Conservation (phyloP, 2,329 filamentous ascomycete genomes). For the Helicocarpus griseus region DNA sequence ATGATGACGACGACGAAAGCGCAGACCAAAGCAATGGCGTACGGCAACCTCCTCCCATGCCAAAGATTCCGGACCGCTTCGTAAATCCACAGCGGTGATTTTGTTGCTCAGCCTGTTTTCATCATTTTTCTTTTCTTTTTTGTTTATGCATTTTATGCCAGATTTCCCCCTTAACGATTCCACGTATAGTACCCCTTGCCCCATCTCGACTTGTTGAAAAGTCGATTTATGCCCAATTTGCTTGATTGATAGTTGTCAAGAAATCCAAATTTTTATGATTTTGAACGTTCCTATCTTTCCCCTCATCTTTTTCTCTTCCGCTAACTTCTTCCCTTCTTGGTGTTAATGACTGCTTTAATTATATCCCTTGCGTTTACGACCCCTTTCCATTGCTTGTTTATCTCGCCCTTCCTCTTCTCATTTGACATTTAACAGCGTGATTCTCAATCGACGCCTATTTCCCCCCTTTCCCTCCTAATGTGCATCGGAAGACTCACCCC, state of each 20-base stretch:
- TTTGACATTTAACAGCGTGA: too few species aligned
- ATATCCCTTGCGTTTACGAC: too few species aligned
- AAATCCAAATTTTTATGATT: neutral
- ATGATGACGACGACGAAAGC: slow-evolving; percentile 40
- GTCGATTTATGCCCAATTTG: neutral
- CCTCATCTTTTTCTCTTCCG: neutral
- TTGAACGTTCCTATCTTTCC: neutral
- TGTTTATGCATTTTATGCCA: neutral
- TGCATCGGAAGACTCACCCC: too few species aligned
- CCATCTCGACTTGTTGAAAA: neutral
- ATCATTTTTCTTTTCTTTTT: neutral
- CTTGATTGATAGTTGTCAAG: neutral
- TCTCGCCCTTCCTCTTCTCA: too few species aligned
- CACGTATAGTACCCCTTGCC: neutral
- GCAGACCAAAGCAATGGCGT: slow-evolving; percentile 5
- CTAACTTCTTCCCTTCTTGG: neutral
- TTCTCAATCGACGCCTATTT: too few species aligned
- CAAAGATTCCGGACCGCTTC: slow-evolving; percentile 24
- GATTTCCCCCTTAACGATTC: neutral
- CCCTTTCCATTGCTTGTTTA: too few species aligned
- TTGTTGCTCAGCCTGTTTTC: neutral
- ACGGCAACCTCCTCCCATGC: slow-evolving; percentile 21
- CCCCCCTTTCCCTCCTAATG: too few species aligned
- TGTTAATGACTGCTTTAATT: too few species aligned
- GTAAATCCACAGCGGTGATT: slow-evolving; percentile 11